Evolutionary conservation across 2,329 filamentous ascomycete species (phyloP), one percentile per base, ranked within the genome.

Genomic region (Sporothrix curviconia): DNA sequence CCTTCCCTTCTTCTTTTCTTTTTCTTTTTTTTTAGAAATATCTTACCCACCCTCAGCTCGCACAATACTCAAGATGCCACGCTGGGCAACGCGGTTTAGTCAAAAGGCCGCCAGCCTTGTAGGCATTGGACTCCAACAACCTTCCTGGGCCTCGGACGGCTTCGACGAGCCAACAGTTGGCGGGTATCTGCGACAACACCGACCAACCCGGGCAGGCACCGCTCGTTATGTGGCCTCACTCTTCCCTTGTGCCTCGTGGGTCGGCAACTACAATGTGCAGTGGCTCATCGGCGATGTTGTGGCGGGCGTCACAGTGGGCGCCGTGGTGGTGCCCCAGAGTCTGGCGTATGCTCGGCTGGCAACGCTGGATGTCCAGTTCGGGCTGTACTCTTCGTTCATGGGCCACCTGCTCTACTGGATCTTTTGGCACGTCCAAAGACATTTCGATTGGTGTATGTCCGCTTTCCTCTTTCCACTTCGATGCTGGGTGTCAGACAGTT

Each of bases 191-290:
- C 68, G 70, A 5, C 80, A 85, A 3, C 72, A 87, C 25, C 67
- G 81, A 0, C 92, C 92, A 0, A 77, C 76, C 0, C 69, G 75
- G 6, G 62, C 67, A 1, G 79, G 87, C 37, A 57, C 86, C 5
- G 52, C 70, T 7, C 64, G 73, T 3, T 97, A 96, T 67, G 59
- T 84, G 59, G 74, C 76, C 63, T 86, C 81, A n/a, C 74, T 96
- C 1, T 95, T 99, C 64, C 94, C 94, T 0, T 96, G 96, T 68
- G 69, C 87, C 4, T 78, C 82, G n/a, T 99, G 94, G 94, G 92
- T 96, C 59, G 72, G 76, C 9, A 82, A 86, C 64, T 99, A 99
- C 75, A 97, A 97, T 68, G 11, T 86, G 6, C 85, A 91, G 75
- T 99, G 94, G 94, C 73, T 96, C 7, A 70, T 83, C 14, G 92